phyloP scores from a whole-genome alignment of 305 asterid genomes.

The Fraxinus sp. region DNA sequence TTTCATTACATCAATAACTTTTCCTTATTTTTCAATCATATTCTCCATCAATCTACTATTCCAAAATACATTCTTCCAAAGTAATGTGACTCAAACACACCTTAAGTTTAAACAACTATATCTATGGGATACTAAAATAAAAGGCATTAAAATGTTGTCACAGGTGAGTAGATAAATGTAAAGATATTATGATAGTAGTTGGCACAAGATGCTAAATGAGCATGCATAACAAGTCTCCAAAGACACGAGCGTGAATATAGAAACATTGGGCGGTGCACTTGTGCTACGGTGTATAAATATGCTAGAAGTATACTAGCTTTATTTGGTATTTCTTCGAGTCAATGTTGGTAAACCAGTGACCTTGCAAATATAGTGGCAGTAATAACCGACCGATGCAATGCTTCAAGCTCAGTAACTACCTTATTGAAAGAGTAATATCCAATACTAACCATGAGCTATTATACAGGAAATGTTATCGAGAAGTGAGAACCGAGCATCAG shows the following conservation, averaged over 20 bases:
- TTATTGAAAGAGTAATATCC: not conserved
- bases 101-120: not conserved
- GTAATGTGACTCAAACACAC: too few species aligned
- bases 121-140: not conserved
- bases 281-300: not conserved
- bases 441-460: not conserved
- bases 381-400: not conserved
- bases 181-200: not conserved
- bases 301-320: not conserved
- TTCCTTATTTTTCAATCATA: too few species aligned
- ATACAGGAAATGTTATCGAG: not conserved
- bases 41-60: too few species aligned
- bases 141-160: not conserved
- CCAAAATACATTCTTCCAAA: too few species aligned
- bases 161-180: not conserved
- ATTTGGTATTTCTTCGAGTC: not conserved
- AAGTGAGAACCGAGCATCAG: not conserved
- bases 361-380: not conserved
- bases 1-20: too few species aligned
- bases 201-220: not conserved
- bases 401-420: not conserved
- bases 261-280: not conserved
- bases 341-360: not conserved
- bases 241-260: not conserved
- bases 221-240: not conserved